Percentiles rank a stretch among this genome's conserved stretches.
phyloP scores from a whole-genome alignment of 2,329 filamentous ascomycete genomes.

The Colletotrichum coccodes region DNA sequence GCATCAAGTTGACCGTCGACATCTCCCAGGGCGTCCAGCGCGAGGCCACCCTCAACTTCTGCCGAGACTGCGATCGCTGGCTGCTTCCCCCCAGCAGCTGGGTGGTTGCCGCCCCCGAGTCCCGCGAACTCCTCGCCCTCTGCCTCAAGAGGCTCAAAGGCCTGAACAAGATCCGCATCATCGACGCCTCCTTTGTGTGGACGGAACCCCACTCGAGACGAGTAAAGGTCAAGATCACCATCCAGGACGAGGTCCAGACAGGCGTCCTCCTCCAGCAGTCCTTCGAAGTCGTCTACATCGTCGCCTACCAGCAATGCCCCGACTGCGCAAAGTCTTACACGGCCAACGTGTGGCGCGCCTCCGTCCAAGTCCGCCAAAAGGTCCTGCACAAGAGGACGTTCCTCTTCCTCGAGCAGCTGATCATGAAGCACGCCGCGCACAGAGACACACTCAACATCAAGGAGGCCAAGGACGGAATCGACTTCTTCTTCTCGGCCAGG shows the following conservation, averaged over 20 bases:
- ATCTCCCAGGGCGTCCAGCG: slow-evolving; percentile 91
- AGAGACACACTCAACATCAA: slow-evolving; percentile 98
- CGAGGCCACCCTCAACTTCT: slow-evolving; percentile 90
- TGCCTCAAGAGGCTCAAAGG: slow-evolving; percentile 90
- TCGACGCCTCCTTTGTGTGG: slow-evolving; percentile 97
- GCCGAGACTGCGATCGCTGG: slow-evolving; percentile 95
- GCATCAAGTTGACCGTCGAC: slow-evolving; percentile 93
- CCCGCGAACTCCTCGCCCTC: slow-evolving; percentile 89
- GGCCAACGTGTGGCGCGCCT: slow-evolving; percentile 93
- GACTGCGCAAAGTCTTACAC: slow-evolving; percentile 97
- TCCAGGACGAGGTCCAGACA: slow-evolving; percentile 76
- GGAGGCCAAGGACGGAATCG: slow-evolving; percentile 93
- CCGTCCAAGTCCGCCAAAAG: slow-evolving; percentile 95
- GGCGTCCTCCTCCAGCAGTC: slow-evolving; percentile 84
- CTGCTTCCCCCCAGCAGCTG: slow-evolving; percentile 86
- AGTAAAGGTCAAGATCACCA: slow-evolving; percentile 94
- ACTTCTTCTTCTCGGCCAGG: slow-evolving; percentile 91
- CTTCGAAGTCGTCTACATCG: slow-evolving; percentile 93
- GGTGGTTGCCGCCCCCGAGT: slow-evolving; percentile 87
- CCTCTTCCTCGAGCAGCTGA: slow-evolving; percentile 85
- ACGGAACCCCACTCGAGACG: slow-evolving; percentile 95
- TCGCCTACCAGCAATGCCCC: slow-evolving; percentile 92
- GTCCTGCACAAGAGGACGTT: slow-evolving; percentile 90
- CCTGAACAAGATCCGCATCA: slow-evolving; percentile 89
- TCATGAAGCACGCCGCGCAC: slow-evolving; percentile 93